Evolutionary conservation across 1,139 yeast species (phyloP).

Genomic region (Scheffersomyces illinoinensis): DNA sequence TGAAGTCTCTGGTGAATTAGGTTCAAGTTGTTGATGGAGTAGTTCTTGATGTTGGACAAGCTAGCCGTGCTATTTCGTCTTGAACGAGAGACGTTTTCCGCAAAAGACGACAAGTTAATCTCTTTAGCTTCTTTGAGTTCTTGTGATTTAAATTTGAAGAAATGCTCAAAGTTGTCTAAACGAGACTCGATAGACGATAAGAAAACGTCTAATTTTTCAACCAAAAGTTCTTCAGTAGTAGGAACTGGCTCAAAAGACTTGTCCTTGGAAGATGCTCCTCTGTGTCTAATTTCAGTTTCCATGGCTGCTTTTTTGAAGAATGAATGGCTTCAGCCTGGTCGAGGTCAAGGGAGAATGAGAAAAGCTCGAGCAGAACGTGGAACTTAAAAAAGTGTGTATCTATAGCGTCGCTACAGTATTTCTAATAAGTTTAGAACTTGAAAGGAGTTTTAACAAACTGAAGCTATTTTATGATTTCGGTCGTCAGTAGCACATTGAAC

Average conservation of each 20-base stretch:
- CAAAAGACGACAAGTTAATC: neutral
- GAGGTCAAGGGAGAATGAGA: neutral
- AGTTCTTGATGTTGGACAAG: constrained; percentile 31
- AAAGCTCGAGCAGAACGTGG: neutral
- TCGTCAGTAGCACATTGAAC: neutral
- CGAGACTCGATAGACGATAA: constrained; percentile 55
- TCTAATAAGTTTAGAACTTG: neutral
- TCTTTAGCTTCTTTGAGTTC: constrained; percentile 11
- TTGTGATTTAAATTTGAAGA: constrained; percentile 37
- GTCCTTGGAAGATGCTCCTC: constrained; percentile 6
- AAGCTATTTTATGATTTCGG: neutral
- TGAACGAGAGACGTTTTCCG: constrained; percentile 6
- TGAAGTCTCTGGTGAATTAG: constrained; percentile 45
- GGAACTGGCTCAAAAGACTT: neutral
- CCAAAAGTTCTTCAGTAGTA: constrained; percentile 46
- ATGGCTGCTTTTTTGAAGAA: neutral
- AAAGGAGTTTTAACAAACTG: neutral
- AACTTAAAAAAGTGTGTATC: neutral
- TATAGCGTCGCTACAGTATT: neutral
- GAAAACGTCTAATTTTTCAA: constrained; percentile 53
- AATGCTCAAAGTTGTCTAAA: constrained; percentile 52
- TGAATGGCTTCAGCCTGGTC: neutral
- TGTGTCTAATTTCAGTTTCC: neutral
- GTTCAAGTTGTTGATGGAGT: constrained; percentile 36
- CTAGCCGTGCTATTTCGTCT: constrained; percentile 32